Conservation (phyloP, 2,329 filamentous ascomycete genomes). For the Cladosporium sp. region DNA sequence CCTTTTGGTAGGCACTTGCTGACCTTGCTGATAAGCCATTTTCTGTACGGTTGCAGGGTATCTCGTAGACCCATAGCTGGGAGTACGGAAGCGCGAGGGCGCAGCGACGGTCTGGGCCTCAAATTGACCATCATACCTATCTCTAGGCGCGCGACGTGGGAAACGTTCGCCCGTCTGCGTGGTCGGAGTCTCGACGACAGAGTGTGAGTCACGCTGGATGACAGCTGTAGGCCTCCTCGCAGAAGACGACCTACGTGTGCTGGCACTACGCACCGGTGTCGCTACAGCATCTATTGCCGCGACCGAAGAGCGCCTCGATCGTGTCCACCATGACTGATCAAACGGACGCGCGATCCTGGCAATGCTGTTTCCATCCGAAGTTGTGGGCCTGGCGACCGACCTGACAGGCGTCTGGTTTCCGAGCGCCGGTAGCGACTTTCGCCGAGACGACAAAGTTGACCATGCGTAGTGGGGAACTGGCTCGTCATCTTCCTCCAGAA, state of each 20-base stretch:
- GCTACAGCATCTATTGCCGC: not conserved
- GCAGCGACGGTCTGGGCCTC: slow-evolving; percentile 19
- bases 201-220: not conserved
- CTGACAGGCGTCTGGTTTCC: slow-evolving; percentile 23
- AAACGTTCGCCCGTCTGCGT: slow-evolving; percentile 19
- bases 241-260: not conserved
- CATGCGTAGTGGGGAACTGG: slow-evolving; percentile 33
- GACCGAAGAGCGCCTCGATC: slow-evolving; percentile 19
- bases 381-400: slow-evolving; percentile 27
- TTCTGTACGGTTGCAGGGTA: not conserved
- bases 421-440: slow-evolving; percentile 35
- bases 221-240: not conserved
- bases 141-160: slow-evolving; percentile 20
- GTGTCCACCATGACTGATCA: slow-evolving; percentile 23
- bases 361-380: slow-evolving; percentile 33
- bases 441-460: slow-evolving; percentile 34
- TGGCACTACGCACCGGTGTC: not conserved
- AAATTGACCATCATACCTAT: slow-evolving; percentile 19
- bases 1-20: not conserved
- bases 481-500: slow-evolving; percentile 16
- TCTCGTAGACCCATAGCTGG: not conserved
- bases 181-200: not conserved
- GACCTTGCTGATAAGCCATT: slow-evolving; percentile 1
- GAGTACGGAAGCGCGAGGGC: slow-evolving; percentile 21
- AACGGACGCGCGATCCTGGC: slow-evolving; percentile 26